Evolutionary conservation across 2,329 filamentous ascomycete species (phyloP).

Genomic region (Paecilomyces formosus): DNA sequence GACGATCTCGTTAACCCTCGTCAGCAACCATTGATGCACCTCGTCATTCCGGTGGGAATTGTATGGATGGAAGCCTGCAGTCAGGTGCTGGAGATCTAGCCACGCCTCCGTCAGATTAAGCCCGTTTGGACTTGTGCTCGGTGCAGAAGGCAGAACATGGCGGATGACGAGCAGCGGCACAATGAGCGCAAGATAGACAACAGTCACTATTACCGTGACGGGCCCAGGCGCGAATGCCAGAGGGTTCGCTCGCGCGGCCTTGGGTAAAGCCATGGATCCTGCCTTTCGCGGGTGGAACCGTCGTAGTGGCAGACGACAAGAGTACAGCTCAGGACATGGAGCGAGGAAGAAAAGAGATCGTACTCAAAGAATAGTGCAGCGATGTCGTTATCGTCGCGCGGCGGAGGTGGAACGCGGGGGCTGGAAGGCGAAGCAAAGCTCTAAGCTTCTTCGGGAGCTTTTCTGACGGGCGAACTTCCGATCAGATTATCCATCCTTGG

Average conservation of each 20-base stretch:
- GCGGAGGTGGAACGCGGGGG: background rate
- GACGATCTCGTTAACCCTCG: slow-evolving; percentile 63
- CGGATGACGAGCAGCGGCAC: slow-evolving; percentile 67
- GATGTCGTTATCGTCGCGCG: background rate
- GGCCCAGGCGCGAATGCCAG: slow-evolving; percentile 72
- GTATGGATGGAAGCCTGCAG: slow-evolving; percentile 73
- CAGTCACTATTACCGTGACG: slow-evolving; percentile 70
- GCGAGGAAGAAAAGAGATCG: background rate
- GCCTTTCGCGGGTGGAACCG: background rate
- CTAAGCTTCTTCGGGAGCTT: background rate
- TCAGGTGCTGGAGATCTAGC: slow-evolving; percentile 71
- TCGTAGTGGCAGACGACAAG: background rate
- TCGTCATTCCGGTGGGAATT: slow-evolving; percentile 78
- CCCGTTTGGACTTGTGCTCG: slow-evolving; percentile 51
- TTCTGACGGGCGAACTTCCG: background rate
- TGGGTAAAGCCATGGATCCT: slow-evolving; percentile 24
- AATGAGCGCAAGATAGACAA: slow-evolving; percentile 70
- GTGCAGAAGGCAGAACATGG: slow-evolving; percentile 63
- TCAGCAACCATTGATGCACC: slow-evolving; percentile 68
- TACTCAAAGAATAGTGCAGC: background rate
- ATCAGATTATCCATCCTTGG: background rate
- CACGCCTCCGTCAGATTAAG: slow-evolving; percentile 81
- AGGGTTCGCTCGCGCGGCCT: slow-evolving; percentile 30
- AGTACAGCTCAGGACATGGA: background rate
- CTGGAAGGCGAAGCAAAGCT: background rate